Percentiles rank a stretch among this genome's conserved stretches.
phyloP scores from a whole-genome alignment of 1,139 yeast genomes.

The Debaryomyces psychrophilus region DNA sequence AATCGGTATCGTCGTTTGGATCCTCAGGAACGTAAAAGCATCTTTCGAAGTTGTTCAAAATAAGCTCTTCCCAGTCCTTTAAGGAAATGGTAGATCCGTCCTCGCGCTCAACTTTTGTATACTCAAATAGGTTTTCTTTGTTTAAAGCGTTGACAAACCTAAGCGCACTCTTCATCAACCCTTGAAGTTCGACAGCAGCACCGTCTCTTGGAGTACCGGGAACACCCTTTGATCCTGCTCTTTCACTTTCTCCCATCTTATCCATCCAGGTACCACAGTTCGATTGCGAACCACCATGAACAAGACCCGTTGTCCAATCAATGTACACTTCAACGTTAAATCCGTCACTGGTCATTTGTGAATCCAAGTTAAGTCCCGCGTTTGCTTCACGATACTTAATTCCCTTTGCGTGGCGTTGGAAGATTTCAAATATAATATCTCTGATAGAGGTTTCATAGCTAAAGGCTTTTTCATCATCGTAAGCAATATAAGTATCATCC shows the following conservation, averaged over 20 bases:
- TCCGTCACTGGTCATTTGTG: conserved; percentile 92
- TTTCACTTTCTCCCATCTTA: conserved; percentile 93
- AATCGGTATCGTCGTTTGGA: conserved; percentile 53
- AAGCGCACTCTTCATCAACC: conserved; percentile 79
- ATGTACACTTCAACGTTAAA: conserved; percentile 80
- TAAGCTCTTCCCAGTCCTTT: conserved; percentile 68
- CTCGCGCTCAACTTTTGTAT: conserved; percentile 54
- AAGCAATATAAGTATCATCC: conserved; percentile 77
- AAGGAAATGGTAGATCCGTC: conserved; percentile 60
- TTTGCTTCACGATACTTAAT: conserved; percentile 91
- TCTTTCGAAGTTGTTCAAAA: conserved; percentile 75
- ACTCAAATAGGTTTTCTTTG: conserved; percentile 55
- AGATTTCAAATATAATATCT: conserved; percentile 80
- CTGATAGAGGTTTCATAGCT: conserved; percentile 67
- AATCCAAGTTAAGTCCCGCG: conserved; percentile 86
- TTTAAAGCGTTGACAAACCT: conserved; percentile 73
- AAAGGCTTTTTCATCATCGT: conserved; percentile 76
- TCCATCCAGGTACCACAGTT: conserved; percentile 99
- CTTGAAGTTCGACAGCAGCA: conserved; percentile 91
- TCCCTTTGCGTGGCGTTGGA: conserved; percentile 85
- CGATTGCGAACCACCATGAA: conserved; percentile 88
- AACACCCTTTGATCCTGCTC: conserved; percentile 80
- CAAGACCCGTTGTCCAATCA: conserved; percentile 87
- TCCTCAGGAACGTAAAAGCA: conserved; percentile 75
- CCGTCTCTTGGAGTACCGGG: conserved; percentile 99